A percentile compares a stretch with the other conserved stretches of the same genome.
phyloP scores from a whole-genome alignment of 192 early-diverging fungal species.

The Coemansia sp. region DNA sequence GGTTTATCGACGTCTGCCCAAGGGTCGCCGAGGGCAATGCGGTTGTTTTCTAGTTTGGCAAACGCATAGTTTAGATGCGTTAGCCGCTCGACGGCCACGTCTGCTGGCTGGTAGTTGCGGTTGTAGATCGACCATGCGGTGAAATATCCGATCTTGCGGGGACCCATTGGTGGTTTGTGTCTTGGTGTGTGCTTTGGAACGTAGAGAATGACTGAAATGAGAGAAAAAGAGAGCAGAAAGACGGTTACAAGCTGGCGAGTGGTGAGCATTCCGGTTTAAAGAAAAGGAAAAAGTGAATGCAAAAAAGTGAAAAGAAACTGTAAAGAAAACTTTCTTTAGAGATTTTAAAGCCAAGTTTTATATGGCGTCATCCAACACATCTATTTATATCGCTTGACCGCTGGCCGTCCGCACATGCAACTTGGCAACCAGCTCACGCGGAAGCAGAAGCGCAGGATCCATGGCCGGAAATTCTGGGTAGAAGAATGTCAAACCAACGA shows the following conservation, averaged over 20 bases:
- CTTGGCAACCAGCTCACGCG: constrained; percentile 15
- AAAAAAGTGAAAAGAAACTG: background rate
- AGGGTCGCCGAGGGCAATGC: constrained; percentile 65
- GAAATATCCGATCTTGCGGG: constrained; percentile 54
- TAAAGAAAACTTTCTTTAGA: background rate
- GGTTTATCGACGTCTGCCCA: constrained; percentile 79
- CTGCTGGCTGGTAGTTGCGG: constrained; percentile 60
- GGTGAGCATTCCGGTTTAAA: constrained; percentile 2
- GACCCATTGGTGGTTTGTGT: constrained; percentile 4
- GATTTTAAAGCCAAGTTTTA: no score
- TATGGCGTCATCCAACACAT: background rate
- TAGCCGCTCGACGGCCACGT: constrained; percentile 62
- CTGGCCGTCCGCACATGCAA: background rate
- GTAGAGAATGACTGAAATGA: constrained; percentile 24
- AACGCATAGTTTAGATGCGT: constrained; percentile 83
- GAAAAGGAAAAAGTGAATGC: background rate
- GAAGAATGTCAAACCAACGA: constrained; percentile 42
- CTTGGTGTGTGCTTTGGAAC: constrained; percentile 11
- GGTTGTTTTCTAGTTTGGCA: constrained; percentile 66
- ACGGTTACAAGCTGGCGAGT: constrained; percentile 10
- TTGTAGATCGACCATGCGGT: constrained; percentile 69
- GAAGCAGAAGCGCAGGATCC: constrained; percentile 46
- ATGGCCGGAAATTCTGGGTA: constrained; percentile 34
- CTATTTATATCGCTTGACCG: no score
- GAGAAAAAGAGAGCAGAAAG: constrained; percentile 16